Conservation (phyloP, 768 basidiomycete species). For the Polyporus arcularius region DNA sequence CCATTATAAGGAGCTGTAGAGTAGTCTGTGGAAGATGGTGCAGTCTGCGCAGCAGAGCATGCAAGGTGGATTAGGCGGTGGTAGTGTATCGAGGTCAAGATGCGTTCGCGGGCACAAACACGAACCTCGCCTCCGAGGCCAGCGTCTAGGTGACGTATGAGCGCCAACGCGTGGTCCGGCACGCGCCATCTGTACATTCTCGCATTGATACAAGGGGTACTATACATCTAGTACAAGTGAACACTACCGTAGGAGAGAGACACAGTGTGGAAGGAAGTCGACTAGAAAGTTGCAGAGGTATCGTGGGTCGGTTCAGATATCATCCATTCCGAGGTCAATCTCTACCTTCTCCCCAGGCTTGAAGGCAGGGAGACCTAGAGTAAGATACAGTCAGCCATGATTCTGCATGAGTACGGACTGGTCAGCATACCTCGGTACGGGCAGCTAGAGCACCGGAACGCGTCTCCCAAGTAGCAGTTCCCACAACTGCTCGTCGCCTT, state of each 20-base stretch:
- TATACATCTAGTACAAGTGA: constrained; percentile 10
- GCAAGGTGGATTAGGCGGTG: background rate
- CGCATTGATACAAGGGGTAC: constrained; percentile 14
- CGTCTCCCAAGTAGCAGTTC: constrained; percentile 96
- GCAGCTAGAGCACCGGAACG: constrained; percentile 94
- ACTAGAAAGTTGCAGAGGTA: background rate
- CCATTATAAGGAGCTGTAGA: background rate
- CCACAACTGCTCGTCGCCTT: constrained; percentile 97
- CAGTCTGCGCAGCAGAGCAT: constrained; percentile 11
- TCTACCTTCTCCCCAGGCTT: constrained; percentile 98
- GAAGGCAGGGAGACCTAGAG: constrained; percentile 90
- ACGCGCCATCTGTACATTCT: constrained; percentile 1
- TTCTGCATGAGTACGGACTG: background rate
- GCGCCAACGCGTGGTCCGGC: constrained; percentile 2
- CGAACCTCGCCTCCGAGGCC: constrained; percentile 6
- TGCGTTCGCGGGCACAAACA: background rate
- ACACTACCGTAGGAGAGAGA: background rate
- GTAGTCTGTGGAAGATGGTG: background rate
- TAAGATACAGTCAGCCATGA: background rate
- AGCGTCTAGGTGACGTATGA: constrained; percentile 1
- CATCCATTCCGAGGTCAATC: constrained; percentile 87
- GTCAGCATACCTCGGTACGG: constrained; percentile 83
- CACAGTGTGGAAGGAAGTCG: too few species aligned
- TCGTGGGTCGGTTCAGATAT: constrained; percentile 50
- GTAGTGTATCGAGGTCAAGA: background rate